Base-by-base conservation (phyloP, 345 rosid species). In the Heritiera littoralis region DNA sequence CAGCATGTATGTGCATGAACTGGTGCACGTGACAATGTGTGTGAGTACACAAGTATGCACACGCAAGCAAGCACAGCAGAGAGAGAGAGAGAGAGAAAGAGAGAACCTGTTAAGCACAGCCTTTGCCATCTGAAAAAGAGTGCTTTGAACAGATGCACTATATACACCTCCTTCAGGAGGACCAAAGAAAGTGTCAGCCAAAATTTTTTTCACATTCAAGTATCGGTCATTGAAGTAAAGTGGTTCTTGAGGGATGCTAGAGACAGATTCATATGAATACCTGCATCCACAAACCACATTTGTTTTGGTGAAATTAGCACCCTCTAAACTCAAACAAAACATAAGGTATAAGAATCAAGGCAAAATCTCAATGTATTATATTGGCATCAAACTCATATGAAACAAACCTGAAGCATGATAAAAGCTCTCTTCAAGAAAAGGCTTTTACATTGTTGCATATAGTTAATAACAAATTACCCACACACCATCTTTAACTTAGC, bases 141-240 rank as follows among this genome's bases (percentile, higher is more conserved):
- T 92, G 84, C 93, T 88, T 82, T 95, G 99, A n/a, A 93, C 98
- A n/a, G 98, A 95, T 68, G 98, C 87, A 72, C 98, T 93, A 83
- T 95, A 95, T 35, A 93, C 90, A 80, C 98, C 99, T 82, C 79
- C 92, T 83, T 86, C 88, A 3, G 98, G 89, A 67, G 89, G 89
- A 75, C 99, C 99, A 78, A 91, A 91, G 90, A 95, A 93, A 54
- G 95, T 88, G 15, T 81, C 88, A 82, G 83, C 72, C 84, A 93
- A 43, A 78, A 81, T 88, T 41, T 86, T 85, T 83, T 92, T 93
- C 75, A 88, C 94, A 30, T 87, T 91, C 79, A 76, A 54, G 78
- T 87, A 92, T 80, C 86, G 86, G 80, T 92, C 93, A 14, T 56
- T 84, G 72, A 95, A 93, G 91, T 91, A 89, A 63, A 89, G 89